Conservation (phyloP, 768 basidiomycete genomes). For the Royoungia palumana region DNA sequence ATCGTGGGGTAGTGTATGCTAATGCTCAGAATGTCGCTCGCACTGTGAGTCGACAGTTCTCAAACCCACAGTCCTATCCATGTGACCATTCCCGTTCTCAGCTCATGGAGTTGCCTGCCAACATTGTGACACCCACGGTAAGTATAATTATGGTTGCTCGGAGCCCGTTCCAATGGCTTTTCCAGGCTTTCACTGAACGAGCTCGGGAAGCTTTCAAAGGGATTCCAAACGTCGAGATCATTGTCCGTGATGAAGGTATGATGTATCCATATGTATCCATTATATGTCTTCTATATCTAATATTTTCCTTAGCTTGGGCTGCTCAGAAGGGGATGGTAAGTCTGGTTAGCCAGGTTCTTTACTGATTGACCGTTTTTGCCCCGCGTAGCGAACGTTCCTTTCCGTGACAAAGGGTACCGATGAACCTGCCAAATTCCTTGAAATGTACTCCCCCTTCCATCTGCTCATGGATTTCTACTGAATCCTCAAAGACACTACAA, state of each 20-base stretch:
- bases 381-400: slow-evolving; percentile 68
- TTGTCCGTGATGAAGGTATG: slow-evolving; percentile 70
- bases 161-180: not conserved
- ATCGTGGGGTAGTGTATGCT: slow-evolving; percentile 69
- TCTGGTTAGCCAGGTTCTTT: not conserved
- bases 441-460: slow-evolving; percentile 51
- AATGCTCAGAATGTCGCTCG: slow-evolving; percentile 78
- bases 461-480: not conserved
- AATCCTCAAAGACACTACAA: slow-evolving; percentile 63
- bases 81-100: slow-evolving; percentile 34
- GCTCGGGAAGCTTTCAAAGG: slow-evolving; percentile 63
- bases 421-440: slow-evolving; percentile 84
- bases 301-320: slow-evolving; percentile 61
- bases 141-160: slow-evolving; percentile 8
- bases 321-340: slow-evolving; percentile 77
- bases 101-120: slow-evolving; percentile 84
- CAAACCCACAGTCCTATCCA: not conserved
- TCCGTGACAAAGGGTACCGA: slow-evolving; percentile 80
- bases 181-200: slow-evolving; percentile 68
- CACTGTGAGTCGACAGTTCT: slow-evolving; percentile 44
- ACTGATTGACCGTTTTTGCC: not conserved
- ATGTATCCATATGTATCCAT: not conserved
- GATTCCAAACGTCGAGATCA: slow-evolving; percentile 63
- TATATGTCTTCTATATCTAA: not conserved
- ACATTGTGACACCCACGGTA: slow-evolving; percentile 82